These are phyloP conservation scores for Solanum aculeatissimum DNA, from an alignment of 305 asterid species.

Conservation along the genomic window DNA sequence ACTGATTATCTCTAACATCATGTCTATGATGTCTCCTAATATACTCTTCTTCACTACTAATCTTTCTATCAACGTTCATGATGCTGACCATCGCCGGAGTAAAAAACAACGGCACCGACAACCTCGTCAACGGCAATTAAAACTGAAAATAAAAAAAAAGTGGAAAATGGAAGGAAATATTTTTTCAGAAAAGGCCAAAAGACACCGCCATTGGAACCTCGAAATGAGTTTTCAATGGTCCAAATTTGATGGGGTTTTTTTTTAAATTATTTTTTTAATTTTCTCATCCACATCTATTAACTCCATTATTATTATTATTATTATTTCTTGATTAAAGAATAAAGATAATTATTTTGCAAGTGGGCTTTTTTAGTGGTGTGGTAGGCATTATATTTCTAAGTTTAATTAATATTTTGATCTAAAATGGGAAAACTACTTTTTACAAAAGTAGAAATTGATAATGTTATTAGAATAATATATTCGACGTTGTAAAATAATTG, in stretches of 20 bases:
- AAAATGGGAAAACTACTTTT: conserved; percentile 16
- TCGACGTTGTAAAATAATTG: neutral
- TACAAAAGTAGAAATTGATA: neutral
- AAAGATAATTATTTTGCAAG: neutral
- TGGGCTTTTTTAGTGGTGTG: neutral
- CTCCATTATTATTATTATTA: neutral
- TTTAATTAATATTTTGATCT: conserved; percentile 9
- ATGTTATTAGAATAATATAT: neutral
- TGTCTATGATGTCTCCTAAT: conserved; percentile 68
- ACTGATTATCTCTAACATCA: conserved; percentile 59
- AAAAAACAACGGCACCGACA: neutral
- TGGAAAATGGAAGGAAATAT: conserved; percentile 16
- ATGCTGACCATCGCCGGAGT: conserved; percentile 23
- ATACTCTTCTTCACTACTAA: conserved; percentile 42
- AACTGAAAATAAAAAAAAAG: conserved; percentile 1
- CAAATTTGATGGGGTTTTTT: neutral
- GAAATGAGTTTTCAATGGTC: conserved; percentile 32
- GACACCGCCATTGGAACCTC: conserved; percentile 50
- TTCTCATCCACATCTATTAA: conserved; percentile 28
- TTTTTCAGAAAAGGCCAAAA: conserved; percentile 32
- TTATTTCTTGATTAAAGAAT: neutral
- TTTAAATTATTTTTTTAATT: neutral
- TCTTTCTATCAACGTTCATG: conserved; percentile 32
- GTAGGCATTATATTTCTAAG: neutral
- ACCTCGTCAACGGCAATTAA: neutral